These are phyloP conservation scores for Rutstroemia sp. DNA, from an alignment of 2,329 filamentous ascomycete genomes.

Conservation along the genomic window DNA sequence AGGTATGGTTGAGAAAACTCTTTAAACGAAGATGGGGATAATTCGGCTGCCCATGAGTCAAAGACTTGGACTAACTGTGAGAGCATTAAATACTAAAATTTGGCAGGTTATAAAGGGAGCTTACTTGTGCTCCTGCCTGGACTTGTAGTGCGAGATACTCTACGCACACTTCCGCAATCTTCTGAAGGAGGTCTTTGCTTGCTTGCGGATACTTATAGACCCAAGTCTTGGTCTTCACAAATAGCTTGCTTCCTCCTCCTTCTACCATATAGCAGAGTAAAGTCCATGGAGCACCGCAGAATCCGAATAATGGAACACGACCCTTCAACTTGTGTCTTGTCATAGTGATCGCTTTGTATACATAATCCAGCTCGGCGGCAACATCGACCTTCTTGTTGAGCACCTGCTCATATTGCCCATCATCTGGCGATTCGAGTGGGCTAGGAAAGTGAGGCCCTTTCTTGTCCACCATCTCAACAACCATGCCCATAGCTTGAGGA, in stretches of 20 bases:
- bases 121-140: conserved; percentile 79
- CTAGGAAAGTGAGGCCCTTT: conserved; percentile 92
- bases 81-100: not conserved
- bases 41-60: conserved; percentile 94
- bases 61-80: conserved; percentile 83
- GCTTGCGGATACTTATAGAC: conserved; percentile 82
- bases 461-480: conserved; percentile 97
- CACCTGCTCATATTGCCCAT: conserved; percentile 74
- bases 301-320: conserved; percentile 87
- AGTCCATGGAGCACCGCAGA: conserved; percentile 96
- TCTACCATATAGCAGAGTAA: conserved; percentile 99
- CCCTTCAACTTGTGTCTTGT: conserved; percentile 83
- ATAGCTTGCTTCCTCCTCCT: conserved; percentile 91
- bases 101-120: conserved; percentile 11
- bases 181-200: conserved; percentile 74
- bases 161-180: conserved; percentile 90
- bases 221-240: conserved; percentile 93
- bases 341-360: conserved; percentile 90
- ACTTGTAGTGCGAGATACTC: conserved; percentile 93
- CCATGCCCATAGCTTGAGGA: conserved; percentile 96
- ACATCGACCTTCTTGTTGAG: conserved; percentile 77
- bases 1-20: conserved; percentile 83
- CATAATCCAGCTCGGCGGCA: conserved; percentile 77
- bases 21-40: conserved; percentile 77
- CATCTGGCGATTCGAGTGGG: conserved; percentile 70